Evolutionary conservation across 2,329 filamentous ascomycete species (phyloP).

Genomic region (Lithohypha guttulata): DNA sequence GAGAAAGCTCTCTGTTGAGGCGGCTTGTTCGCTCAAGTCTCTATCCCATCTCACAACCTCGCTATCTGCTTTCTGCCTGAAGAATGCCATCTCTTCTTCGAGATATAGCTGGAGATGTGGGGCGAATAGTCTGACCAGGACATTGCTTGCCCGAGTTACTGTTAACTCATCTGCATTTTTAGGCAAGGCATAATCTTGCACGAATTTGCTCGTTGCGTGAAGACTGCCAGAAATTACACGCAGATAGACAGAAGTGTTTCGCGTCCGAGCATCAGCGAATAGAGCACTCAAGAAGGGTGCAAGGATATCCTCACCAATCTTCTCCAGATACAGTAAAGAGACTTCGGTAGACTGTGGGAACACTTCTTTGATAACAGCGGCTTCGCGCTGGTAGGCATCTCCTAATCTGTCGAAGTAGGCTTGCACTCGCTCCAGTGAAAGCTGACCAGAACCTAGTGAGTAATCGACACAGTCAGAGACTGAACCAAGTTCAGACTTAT

Average conservation of each 20-base stretch:
- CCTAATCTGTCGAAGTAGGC: constrained; percentile 69
- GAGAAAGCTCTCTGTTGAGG: constrained; percentile 81
- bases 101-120: constrained; percentile 90
- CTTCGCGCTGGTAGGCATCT: constrained; percentile 70
- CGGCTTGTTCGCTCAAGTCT: constrained; percentile 81
- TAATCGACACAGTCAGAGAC: constrained; percentile 72
- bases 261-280: constrained; percentile 75
- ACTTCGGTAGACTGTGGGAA: constrained; percentile 64
- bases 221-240: constrained; percentile 81
- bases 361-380: constrained; percentile 65
- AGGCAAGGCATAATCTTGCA: constrained; percentile 57
- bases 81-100: constrained; percentile 79
- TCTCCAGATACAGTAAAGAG: constrained; percentile 68
- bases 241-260: constrained; percentile 65
- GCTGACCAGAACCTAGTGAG: constrained; percentile 44
- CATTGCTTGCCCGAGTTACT: constrained; percentile 52
- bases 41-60: constrained; percentile 83
- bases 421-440: constrained; percentile 70
- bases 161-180: constrained; percentile 49
- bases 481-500: constrained; percentile 59
- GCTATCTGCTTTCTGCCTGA: constrained; percentile 62
- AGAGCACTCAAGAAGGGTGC: constrained; percentile 76
- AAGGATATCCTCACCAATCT: constrained; percentile 69
- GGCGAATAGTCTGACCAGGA: constrained; percentile 68
- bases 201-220: constrained; percentile 71